phyloP scores from a whole-genome alignment of 2,329 filamentous ascomycete species.

The Gyromitra esculenta region DNA sequence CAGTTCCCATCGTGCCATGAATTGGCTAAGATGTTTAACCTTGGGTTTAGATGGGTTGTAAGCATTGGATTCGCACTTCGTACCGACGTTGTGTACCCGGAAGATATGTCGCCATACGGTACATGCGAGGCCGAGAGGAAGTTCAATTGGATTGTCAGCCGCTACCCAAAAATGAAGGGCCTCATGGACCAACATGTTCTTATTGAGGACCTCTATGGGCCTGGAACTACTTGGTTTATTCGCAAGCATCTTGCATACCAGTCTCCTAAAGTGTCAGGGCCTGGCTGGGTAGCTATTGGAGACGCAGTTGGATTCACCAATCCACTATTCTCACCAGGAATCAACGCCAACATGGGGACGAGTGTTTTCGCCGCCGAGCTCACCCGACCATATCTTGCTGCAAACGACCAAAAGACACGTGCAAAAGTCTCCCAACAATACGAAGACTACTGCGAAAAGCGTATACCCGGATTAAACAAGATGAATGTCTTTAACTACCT shows the following conservation, averaged over 20 bases:
- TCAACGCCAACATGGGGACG: constrained; percentile 56
- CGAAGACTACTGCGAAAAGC: constrained; percentile 51
- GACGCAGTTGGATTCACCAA: constrained; percentile 58
- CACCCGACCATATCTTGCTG: constrained; percentile 28
- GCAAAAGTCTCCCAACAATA: constrained; percentile 47
- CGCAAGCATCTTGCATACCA: constrained; percentile 55
- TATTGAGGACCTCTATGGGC: constrained; percentile 56
- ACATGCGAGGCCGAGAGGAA: constrained; percentile 57
- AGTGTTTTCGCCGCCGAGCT: constrained; percentile 54
- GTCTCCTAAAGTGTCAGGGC: constrained; percentile 56
- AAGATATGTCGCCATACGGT: constrained; percentile 55
- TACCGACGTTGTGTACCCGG: constrained; percentile 50
- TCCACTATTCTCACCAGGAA: constrained; percentile 58
- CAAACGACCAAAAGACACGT: background rate
- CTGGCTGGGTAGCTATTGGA: constrained; percentile 58
- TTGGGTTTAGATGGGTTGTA: constrained; percentile 56
- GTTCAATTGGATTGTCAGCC: constrained; percentile 57
- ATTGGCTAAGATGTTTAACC: constrained; percentile 55
- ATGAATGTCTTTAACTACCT: constrained; percentile 57
- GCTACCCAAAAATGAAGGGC: constrained; percentile 55
- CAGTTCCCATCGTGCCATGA: constrained; percentile 54
- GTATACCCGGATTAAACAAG: constrained; percentile 53
- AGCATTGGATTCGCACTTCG: constrained; percentile 57
- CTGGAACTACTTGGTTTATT: constrained; percentile 56
- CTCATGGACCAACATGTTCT: constrained; percentile 56